These are phyloP conservation scores for Gastrodia elata DNA, from an alignment of 106 monocot species.

Conservation along the genomic window DNA sequence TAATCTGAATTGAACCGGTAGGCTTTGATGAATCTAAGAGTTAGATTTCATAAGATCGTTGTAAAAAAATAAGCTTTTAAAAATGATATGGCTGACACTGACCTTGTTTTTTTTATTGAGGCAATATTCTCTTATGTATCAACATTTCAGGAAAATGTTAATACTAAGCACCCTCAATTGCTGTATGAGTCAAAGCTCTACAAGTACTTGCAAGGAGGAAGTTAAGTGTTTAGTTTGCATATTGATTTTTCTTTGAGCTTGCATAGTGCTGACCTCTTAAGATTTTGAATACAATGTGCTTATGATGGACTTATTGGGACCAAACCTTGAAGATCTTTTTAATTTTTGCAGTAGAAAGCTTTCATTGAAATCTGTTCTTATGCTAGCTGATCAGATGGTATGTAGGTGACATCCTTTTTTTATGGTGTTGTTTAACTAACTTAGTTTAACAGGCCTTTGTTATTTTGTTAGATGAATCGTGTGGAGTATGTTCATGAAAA, in stretches of 20 bases:
- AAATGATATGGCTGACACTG: background rate
- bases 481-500: constrained; percentile 83
- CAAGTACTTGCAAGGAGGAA: constrained; percentile 26
- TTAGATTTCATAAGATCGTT: background rate
- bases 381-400: constrained; percentile 99
- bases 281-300: constrained; percentile 76
- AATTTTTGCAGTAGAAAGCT: constrained; percentile 86
- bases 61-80: background rate
- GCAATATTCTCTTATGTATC: background rate
- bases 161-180: constrained; percentile 25
- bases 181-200: constrained; percentile 28
- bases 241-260: background rate
- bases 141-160: constrained; percentile 23
- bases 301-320: constrained; percentile 90
- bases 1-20: background rate
- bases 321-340: constrained; percentile 91
- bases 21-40: background rate
- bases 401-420: background rate
- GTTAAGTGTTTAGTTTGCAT: constrained; percentile 9
- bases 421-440: background rate
- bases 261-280: background rate
- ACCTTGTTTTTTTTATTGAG: background rate
- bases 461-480: constrained; percentile 51
- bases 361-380: constrained; percentile 82
- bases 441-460: background rate